Conservation (phyloP, 306 rosid species). For the Ammopiptanthus mongolicus region DNA sequence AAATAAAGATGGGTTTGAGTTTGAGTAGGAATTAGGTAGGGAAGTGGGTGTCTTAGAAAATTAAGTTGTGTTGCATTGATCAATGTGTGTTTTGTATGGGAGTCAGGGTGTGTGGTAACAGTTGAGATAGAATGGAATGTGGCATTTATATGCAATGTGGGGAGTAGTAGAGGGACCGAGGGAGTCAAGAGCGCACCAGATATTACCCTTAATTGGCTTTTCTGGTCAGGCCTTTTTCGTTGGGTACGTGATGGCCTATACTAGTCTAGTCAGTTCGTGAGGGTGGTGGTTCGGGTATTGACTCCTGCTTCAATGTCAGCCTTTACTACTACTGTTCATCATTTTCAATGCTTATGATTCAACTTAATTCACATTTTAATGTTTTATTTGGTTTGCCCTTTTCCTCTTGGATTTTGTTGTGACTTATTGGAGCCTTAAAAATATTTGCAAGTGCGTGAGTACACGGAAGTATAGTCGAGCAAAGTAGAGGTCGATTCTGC, state of each 20-base stretch:
- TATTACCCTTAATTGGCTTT: slow-evolving; percentile 53
- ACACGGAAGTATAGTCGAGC: no score
- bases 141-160: slow-evolving; percentile 7
- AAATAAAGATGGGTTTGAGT: slow-evolving; percentile 14
- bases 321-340: slow-evolving; percentile 24
- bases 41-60: neutral
- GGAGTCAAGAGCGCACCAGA: slow-evolving; percentile 99
- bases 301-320: slow-evolving; percentile 69
- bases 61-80: slow-evolving; percentile 1
- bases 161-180: slow-evolving; percentile 40
- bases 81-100: slow-evolving; percentile 15
- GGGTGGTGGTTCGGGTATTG: slow-evolving; percentile 99
- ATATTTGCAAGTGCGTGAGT: no score
- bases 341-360: slow-evolving; percentile 21
- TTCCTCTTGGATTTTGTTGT: neutral
- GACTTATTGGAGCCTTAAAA: neutral
- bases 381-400: neutral
- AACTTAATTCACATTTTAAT: neutral
- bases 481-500: no score
- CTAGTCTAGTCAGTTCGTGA: slow-evolving; percentile 32
- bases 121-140: slow-evolving; percentile 4
- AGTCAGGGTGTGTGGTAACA: slow-evolving; percentile 10
- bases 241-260: neutral
- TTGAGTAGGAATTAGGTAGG: neutral
- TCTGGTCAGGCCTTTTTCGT: slow-evolving; percentile 31